A percentile compares a stretch with the other conserved stretches of the same genome.
phyloP scores from a whole-genome alignment of 192 early-diverging fungal genomes.

The Coemansia sp. region DNA sequence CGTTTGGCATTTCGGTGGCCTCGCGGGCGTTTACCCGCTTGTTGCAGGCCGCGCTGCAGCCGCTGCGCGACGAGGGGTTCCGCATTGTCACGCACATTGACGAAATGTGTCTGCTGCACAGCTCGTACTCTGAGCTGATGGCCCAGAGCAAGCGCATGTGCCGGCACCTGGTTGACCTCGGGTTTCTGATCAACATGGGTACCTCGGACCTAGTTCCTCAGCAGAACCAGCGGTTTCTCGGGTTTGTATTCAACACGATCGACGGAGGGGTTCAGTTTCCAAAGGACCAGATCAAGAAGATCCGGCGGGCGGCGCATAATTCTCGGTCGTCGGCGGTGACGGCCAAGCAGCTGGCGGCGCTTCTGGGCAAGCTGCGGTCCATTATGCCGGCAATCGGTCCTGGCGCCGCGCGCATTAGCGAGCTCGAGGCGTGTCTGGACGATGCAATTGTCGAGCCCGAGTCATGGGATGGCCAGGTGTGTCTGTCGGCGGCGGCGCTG shows the following conservation, averaged over 20 bases:
- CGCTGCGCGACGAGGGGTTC: slow-evolving; percentile 34
- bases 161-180: slow-evolving; percentile 31
- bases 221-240: slow-evolving; percentile 50
- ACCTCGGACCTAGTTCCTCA: slow-evolving; percentile 44
- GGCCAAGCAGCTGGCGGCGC: slow-evolving; percentile 45
- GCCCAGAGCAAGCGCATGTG: slow-evolving; percentile 32
- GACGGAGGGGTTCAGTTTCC: slow-evolving; percentile 34
- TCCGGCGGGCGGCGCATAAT: slow-evolving; percentile 37
- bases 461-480: slow-evolving; percentile 41
- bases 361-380: slow-evolving; percentile 43
- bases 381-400: slow-evolving; percentile 46
- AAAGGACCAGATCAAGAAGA: slow-evolving; percentile 45
- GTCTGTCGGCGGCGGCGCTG: slow-evolving; percentile 19
- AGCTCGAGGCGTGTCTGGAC: slow-evolving; percentile 36
- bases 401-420: slow-evolving; percentile 21
- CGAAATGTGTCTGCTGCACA: slow-evolving; percentile 42
- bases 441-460: slow-evolving; percentile 31
- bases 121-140: slow-evolving; percentile 18
- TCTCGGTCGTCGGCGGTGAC: slow-evolving; percentile 29
- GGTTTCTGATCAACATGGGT: slow-evolving; percentile 39
- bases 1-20: slow-evolving; percentile 48
- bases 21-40: slow-evolving; percentile 42
- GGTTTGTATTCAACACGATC: slow-evolving; percentile 49
- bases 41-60: slow-evolving; percentile 42
- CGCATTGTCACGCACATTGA: slow-evolving; percentile 46